Evolutionary conservation across 495 filamentous ascomycete species (phyloP), one percentile per base, ranked within the genome.

Genomic region (Penicillium waksmanii): DNA sequence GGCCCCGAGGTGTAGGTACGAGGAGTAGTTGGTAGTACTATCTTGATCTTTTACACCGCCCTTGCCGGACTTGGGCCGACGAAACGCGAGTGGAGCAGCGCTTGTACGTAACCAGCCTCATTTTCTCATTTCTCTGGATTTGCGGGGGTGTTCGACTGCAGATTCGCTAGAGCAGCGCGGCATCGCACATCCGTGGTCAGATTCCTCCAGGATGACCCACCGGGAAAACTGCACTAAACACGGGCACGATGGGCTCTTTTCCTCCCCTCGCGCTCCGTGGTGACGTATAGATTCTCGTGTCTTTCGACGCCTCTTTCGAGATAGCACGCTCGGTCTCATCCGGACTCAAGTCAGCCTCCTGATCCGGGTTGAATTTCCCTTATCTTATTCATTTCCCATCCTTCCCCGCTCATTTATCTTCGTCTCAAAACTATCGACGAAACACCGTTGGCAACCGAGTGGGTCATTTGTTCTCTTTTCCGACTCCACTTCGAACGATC

Each of bases 401-500:
- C 55, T 51, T 40, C 12, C 18, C 27, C 25, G 15, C 49, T n/a
- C 31, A 17, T 50, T n/a, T 56, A 21, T 15, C 15, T 19, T 50
- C 21, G 21, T 2, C 9, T 46, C 9, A 21, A 19, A 46, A 46
- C 18, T 40, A 12, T 40, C 36, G 42, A 44, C 42, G 43, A 40
- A 49, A 56, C 54, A 35, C 34, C 34, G 33, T 34, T 31, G 23
- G 19, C n/a, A 51, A 19, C 31, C 34, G 18, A 36, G 53, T 56
- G 59, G 53, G 33, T 19, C 53, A 18, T 13, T 34, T 58, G 46
- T 53, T 40, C 42, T 34, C 43, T 40, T 49, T 55, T 13, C 40
- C 8, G 19, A 23, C 52, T 55, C 57, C 62, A 64, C 57, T 35
- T 12, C 13, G 3, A 3, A 3, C 11, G 18, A 44, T 57, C 57